These are phyloP conservation scores for Hysterangium stoloniferum DNA, from an alignment of 768 basidiomycete species.

Conservation along the genomic window DNA sequence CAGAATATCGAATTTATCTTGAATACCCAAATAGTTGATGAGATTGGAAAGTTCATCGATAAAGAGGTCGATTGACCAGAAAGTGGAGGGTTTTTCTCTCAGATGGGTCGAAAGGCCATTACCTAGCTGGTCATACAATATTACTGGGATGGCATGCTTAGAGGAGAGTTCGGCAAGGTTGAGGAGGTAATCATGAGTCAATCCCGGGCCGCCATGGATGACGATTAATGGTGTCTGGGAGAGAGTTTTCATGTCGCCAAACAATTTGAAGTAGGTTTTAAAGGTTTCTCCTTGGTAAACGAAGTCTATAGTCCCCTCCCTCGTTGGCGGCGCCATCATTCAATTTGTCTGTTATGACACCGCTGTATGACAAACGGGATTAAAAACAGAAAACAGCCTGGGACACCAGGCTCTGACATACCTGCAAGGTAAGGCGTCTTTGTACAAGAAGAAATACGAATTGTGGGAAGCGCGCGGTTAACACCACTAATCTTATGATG, in stretches of 20 bases:
- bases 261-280: slow-evolving; percentile 11
- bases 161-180: not conserved
- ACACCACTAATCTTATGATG: too few relatives aligned
- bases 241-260: not conserved
- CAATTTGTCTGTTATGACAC: too few relatives aligned
- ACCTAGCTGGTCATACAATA: slow-evolving; percentile 15
- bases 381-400: too few relatives aligned
- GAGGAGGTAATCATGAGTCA: slow-evolving; percentile 5
- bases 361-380: too few relatives aligned
- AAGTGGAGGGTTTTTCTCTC: slow-evolving; percentile 5
- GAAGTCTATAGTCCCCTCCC: slow-evolving; percentile 1
- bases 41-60: slow-evolving; percentile 12
- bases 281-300: not conserved
- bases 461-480: too few relatives aligned
- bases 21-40: slow-evolving; percentile 3
- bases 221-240: slow-evolving; percentile 11
- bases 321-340: too few relatives aligned
- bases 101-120: slow-evolving; percentile 10
- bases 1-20: slow-evolving; percentile 3
- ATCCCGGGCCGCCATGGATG: slow-evolving; percentile 13
- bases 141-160: slow-evolving; percentile 1
- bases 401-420: too few relatives aligned
- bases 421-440: too few relatives aligned
- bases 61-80: slow-evolving; percentile 13
- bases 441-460: too few relatives aligned